Evolutionary conservation across 1,139 yeast genomes (phyloP).

Genomic region (Candida neerlandica): DNA sequence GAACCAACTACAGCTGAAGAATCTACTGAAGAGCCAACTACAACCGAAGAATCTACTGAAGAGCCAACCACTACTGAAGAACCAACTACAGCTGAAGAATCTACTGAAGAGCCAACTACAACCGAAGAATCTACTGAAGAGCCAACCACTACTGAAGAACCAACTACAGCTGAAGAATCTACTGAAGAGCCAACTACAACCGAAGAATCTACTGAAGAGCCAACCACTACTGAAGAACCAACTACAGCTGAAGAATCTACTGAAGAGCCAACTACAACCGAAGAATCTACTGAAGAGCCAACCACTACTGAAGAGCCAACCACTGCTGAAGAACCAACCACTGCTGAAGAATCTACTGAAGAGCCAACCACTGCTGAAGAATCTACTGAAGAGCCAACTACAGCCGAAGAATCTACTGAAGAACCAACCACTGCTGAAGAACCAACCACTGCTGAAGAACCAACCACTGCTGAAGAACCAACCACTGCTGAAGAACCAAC

Average conservation of each 20-base stretch:
- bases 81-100: neutral
- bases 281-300: constrained; percentile 1
- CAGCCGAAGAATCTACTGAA: neutral
- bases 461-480: neutral
- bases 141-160: neutral
- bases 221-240: neutral
- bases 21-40: constrained; percentile 9
- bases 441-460: neutral
- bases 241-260: neutral
- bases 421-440: neutral
- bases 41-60: constrained; percentile 10
- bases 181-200: neutral
- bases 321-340: neutral
- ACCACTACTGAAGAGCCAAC: neutral
- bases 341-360: neutral
- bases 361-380: neutral
- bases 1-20: constrained; percentile 3
- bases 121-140: neutral
- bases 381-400: neutral
- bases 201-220: neutral
- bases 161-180: neutral
- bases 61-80: neutral
- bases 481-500: neutral
- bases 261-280: neutral
- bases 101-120: neutral